phyloP scores from a whole-genome alignment of 441 rosid species.

The Biscutella laevigata region DNA sequence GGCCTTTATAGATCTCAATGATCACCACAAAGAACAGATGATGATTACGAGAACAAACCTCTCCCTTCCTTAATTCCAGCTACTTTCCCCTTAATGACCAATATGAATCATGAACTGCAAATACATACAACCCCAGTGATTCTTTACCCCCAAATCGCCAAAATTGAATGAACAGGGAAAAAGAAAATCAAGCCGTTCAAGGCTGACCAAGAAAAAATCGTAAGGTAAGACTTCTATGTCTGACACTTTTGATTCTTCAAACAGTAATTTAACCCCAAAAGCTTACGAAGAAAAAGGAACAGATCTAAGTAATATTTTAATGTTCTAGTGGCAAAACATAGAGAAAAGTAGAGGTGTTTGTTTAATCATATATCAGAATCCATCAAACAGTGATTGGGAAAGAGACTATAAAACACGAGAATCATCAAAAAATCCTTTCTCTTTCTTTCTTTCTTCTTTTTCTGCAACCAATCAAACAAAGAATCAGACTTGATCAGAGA shows the following conservation, averaged over 20 bases:
- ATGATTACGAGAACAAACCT: slow-evolving; percentile 11
- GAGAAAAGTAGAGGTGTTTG: background rate
- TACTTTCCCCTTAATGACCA: background rate
- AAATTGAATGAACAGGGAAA: slow-evolving; percentile 14
- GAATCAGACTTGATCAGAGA: slow-evolving; percentile 11
- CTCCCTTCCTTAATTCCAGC: background rate
- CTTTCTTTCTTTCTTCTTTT: background rate
- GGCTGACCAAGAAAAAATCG: slow-evolving; percentile 22
- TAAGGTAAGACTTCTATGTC: slow-evolving; percentile 23
- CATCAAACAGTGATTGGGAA: slow-evolving; percentile 17
- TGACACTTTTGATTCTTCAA: slow-evolving; percentile 16
- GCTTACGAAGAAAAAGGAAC: slow-evolving; percentile 19
- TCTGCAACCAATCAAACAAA: slow-evolving; percentile 24
- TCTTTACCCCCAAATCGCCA: slow-evolving; percentile 11
- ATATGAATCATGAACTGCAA: background rate
- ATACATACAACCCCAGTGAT: slow-evolving; percentile 10
- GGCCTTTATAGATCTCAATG: slow-evolving; percentile 3
- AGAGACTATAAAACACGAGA: slow-evolving; percentile 26
- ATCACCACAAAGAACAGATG: slow-evolving; percentile 18
- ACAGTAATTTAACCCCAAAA: slow-evolving; percentile 22
- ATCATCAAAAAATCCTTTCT: slow-evolving; percentile 12
- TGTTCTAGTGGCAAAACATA: background rate
- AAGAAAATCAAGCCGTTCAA: slow-evolving; percentile 24
- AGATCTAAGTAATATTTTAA: slow-evolving; percentile 38
- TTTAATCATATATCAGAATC: slow-evolving; percentile 8